phyloP scores from a whole-genome alignment of 306 rosid genomes.

The Acacia confusa region DNA sequence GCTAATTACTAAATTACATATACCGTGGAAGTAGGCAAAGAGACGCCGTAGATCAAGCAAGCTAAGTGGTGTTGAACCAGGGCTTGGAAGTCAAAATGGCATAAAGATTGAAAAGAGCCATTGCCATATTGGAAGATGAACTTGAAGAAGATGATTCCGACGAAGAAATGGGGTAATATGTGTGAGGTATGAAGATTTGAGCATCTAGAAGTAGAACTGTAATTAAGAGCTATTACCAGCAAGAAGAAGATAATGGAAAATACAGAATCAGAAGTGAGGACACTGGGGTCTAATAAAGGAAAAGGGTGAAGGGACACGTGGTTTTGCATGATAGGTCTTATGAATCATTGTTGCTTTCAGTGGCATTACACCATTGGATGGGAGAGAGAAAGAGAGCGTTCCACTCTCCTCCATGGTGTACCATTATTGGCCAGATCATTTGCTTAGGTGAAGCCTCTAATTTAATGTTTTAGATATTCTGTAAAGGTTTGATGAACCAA shows the following conservation, averaged over 20 bases:
- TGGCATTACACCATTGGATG: neutral
- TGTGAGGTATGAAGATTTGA: neutral
- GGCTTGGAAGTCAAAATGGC: conserved; percentile 50
- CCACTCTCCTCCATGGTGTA: neutral
- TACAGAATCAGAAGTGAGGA: too few relatives aligned
- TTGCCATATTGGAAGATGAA: conserved; percentile 79
- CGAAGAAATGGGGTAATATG: neutral
- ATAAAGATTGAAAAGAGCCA: conserved; percentile 55
- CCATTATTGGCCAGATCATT: neutral
- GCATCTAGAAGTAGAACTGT: neutral
- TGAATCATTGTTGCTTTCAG: neutral
- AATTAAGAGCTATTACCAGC: neutral
- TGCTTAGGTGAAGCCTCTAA: neutral
- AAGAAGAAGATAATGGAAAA: neutral
- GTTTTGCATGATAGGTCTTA: neutral
- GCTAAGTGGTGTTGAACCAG: conserved; percentile 67
- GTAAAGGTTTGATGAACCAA: too few relatives aligned
- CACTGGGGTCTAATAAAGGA: neutral
- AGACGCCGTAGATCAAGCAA: conserved; percentile 69
- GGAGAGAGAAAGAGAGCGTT: neutral
- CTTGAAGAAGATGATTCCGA: conserved; percentile 71
- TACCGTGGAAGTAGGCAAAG: conserved; percentile 60
- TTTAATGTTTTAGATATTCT: too few relatives aligned
- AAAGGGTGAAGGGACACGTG: neutral
- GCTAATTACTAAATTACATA: neutral